A percentile compares a stretch with the other conserved stretches of the same genome.
These are phyloP conservation scores for Coemansia sp. DNA, from an alignment of 192 early-diverging fungal genomes.

Conservation along the genomic window DNA sequence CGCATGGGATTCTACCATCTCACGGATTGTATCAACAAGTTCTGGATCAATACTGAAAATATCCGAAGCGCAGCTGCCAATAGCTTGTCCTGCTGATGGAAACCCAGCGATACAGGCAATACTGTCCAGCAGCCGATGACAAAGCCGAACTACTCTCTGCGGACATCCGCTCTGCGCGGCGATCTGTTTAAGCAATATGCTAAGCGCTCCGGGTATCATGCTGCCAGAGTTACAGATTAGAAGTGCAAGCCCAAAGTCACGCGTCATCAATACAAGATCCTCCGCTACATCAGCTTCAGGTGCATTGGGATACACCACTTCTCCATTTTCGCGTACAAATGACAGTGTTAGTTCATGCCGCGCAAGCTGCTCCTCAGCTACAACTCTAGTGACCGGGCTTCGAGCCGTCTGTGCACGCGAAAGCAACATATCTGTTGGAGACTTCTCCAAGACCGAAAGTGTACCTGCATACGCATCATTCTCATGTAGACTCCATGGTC, in stretches of 20 bases:
- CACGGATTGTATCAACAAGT: conserved; percentile 8
- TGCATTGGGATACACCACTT: conserved; percentile 25
- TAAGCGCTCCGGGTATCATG: conserved; percentile 27
- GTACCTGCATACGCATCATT: background rate
- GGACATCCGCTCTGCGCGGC: conserved; percentile 7
- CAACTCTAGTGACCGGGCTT: conserved; percentile 19
- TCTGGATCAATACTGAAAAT: conserved; percentile 28
- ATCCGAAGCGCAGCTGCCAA: conserved; percentile 16
- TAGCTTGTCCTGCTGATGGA: conserved; percentile 6
- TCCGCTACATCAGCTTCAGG: conserved; percentile 8
- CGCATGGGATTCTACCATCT: conserved; percentile 1
- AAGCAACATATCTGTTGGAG: conserved; percentile 19
- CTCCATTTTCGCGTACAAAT: conserved; percentile 20
- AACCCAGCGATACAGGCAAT: conserved; percentile 19
- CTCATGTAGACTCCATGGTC: conserved; percentile 26
- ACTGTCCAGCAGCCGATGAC: conserved; percentile 20
- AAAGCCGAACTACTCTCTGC: conserved; percentile 13
- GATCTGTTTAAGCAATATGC: conserved; percentile 28
- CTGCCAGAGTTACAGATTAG: conserved; percentile 14
- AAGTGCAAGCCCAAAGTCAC: conserved; percentile 37
- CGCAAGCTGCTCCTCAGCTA: conserved; percentile 44
- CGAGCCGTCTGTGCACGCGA: conserved; percentile 21
- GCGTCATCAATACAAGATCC: conserved; percentile 36
- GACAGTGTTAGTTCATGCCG: conserved; percentile 19
- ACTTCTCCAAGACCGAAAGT: conserved; percentile 18